These are phyloP conservation scores for Zasmidium citrigriseum DNA, from an alignment of 2,329 filamentous ascomycete genomes.

Conservation along the genomic window DNA sequence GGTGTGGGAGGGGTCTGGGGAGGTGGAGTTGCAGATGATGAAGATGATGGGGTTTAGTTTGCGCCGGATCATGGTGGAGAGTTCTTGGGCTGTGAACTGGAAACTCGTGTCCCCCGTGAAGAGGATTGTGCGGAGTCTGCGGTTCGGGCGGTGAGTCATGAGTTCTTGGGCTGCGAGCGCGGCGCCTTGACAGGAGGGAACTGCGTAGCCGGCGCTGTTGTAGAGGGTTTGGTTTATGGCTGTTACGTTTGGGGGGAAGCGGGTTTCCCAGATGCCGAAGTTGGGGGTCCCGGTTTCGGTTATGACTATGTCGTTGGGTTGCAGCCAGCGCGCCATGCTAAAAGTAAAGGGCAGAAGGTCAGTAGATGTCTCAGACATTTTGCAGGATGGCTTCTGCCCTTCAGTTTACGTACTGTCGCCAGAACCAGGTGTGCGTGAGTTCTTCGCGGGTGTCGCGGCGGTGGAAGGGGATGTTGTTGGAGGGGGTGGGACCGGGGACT, in stretches of 20 bases:
- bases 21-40: constrained; percentile 30
- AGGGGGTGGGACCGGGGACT: constrained; percentile 2
- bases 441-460: constrained; percentile 37
- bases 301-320: constrained; percentile 72
- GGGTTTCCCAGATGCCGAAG: constrained; percentile 84
- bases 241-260: constrained; percentile 73
- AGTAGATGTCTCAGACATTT: too few relatives aligned
- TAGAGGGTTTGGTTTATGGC: constrained; percentile 78
- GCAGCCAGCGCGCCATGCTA: constrained; percentile 53
- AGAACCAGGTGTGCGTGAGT: constrained; percentile 47
- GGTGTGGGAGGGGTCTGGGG: background rate
- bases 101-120: constrained; percentile 58
- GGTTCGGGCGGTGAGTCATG: constrained; percentile 10
- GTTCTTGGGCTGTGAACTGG: constrained; percentile 66
- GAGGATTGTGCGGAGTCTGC: constrained; percentile 3
- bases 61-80: constrained; percentile 60
- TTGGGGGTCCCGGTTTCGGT: constrained; percentile 87
- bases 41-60: constrained; percentile 41
- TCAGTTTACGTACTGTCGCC: too few relatives aligned
- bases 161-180: constrained; percentile 71
- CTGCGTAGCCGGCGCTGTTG: constrained; percentile 67
- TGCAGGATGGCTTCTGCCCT: too few relatives aligned
- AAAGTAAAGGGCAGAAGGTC: too few relatives aligned
- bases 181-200: constrained; percentile 65
- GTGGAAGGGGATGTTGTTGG: constrained; percentile 18